Evolutionary conservation across 2,329 filamentous ascomycete species (phyloP).

Genomic region (Coniosporium tulheliwenetii): DNA sequence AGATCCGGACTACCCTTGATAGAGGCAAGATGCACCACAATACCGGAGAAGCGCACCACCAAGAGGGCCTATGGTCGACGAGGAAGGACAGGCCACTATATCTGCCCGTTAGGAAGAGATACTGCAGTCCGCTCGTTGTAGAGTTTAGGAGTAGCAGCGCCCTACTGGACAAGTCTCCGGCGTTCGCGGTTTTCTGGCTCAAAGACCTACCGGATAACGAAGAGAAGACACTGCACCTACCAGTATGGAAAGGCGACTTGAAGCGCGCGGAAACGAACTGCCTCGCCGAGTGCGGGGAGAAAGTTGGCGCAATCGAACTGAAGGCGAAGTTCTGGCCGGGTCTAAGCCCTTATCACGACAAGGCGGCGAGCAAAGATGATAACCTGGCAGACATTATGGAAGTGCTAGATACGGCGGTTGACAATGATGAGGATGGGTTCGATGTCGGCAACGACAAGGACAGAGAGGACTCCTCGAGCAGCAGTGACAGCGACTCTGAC

Average conservation of each 20-base stretch:
- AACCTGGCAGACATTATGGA: conserved; percentile 47
- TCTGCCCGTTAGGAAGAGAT: conserved; percentile 45
- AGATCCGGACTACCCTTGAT: conserved; percentile 42
- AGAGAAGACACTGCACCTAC: conserved; percentile 39
- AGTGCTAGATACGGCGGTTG: conserved; percentile 44
- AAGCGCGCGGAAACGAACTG: conserved; percentile 35
- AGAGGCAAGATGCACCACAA: conserved; percentile 41
- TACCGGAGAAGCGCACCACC: background rate
- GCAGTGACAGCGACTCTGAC: conserved; percentile 3
- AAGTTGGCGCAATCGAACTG: conserved; percentile 42
- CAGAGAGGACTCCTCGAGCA: background rate
- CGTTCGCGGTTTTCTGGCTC: conserved; percentile 52
- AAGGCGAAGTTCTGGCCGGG: conserved; percentile 46
- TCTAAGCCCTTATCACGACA: conserved; percentile 42
- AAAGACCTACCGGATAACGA: conserved; percentile 55
- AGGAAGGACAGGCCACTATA: conserved; percentile 30
- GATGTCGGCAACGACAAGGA: conserved; percentile 1
- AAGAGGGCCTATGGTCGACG: conserved; percentile 32
- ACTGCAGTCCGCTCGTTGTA: conserved; percentile 38
- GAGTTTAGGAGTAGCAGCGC: conserved; percentile 38
- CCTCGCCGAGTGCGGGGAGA: conserved; percentile 37
- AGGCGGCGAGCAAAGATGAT: conserved; percentile 36
- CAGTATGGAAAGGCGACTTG: conserved; percentile 53
- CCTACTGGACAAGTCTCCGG: conserved; percentile 38
- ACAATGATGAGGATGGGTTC: conserved; percentile 30